A percentile compares a stretch with the other conserved stretches of the same genome.
These are phyloP conservation scores for Rubia tinctorum DNA, from an alignment of 305 asterid species.

Conservation along the genomic window DNA sequence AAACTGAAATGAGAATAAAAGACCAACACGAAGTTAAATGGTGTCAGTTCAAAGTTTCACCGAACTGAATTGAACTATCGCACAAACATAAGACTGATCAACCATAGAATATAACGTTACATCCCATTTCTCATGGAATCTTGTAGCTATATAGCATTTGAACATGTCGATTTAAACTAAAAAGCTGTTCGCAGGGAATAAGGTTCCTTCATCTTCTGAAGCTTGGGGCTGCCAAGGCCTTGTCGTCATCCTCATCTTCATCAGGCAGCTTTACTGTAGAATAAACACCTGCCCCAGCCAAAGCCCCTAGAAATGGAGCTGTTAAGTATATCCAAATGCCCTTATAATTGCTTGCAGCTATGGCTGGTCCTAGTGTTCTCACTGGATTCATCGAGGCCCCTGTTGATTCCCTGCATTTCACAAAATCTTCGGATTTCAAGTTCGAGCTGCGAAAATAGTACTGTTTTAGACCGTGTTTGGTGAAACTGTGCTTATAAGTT, in stretches of 20 bases:
- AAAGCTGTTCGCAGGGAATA: neutral
- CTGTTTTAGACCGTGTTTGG: neutral
- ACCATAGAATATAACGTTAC: neutral
- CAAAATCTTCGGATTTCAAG: neutral
- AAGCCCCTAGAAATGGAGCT: slow-evolving; percentile 73
- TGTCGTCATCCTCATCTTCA: slow-evolving; percentile 25
- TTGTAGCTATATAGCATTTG: neutral
- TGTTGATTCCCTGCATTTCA: slow-evolving; percentile 42
- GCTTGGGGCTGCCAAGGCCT: slow-evolving; percentile 36
- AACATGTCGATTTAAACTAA: neutral
- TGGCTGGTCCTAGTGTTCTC: slow-evolving; percentile 76
- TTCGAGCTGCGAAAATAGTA: neutral
- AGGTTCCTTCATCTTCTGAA: slow-evolving; percentile 30
- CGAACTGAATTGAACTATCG: too few species aligned
- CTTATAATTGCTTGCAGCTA: slow-evolving; percentile 63
- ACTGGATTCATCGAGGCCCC: slow-evolving; percentile 95
- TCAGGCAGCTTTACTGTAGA: slow-evolving; percentile 66
- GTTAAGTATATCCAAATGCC: slow-evolving; percentile 80
- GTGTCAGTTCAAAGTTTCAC: too few species aligned
- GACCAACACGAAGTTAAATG: too few species aligned
- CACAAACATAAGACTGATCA: neutral
- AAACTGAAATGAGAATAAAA: too few species aligned
- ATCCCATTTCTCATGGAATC: neutral
- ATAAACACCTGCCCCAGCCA: slow-evolving; percentile 70
- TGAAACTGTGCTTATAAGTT: too few species aligned